Evolutionary conservation across 768 basidiomycete genomes (phyloP).

Genomic region (Tricholoma terreum): DNA sequence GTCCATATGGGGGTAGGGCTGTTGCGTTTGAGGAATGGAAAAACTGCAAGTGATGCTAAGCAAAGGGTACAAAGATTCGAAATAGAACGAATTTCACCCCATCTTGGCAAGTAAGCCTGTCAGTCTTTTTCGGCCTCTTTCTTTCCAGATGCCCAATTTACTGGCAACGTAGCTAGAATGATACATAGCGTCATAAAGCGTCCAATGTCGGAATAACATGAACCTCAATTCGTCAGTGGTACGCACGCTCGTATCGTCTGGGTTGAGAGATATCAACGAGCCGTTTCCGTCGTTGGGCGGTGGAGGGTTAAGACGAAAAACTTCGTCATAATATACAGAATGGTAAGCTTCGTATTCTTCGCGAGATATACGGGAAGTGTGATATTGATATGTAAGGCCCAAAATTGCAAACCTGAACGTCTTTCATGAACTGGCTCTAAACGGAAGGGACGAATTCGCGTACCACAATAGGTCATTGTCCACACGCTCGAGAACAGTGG

Average conservation of each 20-base stretch:
- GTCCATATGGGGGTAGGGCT: conserved; percentile 94
- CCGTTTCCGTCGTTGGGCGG: conserved; percentile 32
- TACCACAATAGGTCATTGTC: conserved; percentile 95
- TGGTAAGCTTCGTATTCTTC: conserved; percentile 82
- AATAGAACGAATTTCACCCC: conserved; percentile 60
- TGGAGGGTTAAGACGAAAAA: conserved; percentile 82
- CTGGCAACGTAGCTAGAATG: conserved; percentile 96
- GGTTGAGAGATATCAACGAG: conserved; percentile 50
- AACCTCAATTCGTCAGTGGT: conserved; percentile 89
- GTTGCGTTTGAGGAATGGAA: conserved; percentile 91
- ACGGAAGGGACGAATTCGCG: conserved; percentile 13
- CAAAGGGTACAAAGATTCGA: neutral
- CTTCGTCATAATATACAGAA: conserved; percentile 83
- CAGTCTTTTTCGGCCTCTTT: conserved; percentile 83
- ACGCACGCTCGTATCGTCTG: conserved; percentile 83
- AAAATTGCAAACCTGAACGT: conserved; percentile 80
- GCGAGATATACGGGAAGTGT: conserved; percentile 82
- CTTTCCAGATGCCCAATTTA: conserved; percentile 95
- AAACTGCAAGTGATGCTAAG: conserved; percentile 52
- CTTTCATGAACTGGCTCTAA: conserved; percentile 1
- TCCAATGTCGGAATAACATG: conserved; percentile 96
- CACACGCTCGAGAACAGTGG: conserved; percentile 84
- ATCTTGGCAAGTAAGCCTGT: conserved; percentile 96
- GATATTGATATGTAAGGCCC: conserved; percentile 91
- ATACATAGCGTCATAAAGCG: conserved; percentile 95